phyloP scores from a whole-genome alignment of 495 filamentous ascomycete genomes.

The Trichoderma erinaceum region DNA sequence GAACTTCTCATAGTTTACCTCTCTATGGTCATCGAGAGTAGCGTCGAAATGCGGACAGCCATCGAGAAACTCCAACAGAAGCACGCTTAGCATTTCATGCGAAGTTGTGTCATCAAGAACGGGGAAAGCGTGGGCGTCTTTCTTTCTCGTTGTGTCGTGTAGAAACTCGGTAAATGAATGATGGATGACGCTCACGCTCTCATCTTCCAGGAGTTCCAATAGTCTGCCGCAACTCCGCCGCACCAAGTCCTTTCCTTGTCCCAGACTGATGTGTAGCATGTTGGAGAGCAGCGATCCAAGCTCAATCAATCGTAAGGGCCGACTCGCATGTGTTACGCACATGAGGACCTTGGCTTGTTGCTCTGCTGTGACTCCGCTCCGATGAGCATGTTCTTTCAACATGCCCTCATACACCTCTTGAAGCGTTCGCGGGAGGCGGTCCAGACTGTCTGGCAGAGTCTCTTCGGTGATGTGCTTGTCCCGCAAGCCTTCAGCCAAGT shows the following conservation, averaged over 20 bases:
- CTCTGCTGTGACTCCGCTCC: slow-evolving; percentile 29
- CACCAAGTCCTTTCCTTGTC: slow-evolving; percentile 22
- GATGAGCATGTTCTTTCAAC: slow-evolving; percentile 33
- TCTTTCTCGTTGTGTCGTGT: slow-evolving; percentile 19
- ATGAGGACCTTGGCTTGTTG: slow-evolving; percentile 38
- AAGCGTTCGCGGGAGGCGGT: background rate
- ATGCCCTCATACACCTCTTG: slow-evolving; percentile 38
- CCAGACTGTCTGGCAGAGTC: slow-evolving; percentile 31
- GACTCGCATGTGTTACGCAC: slow-evolving; percentile 39
- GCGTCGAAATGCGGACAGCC: background rate
- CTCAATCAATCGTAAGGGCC: slow-evolving; percentile 46
- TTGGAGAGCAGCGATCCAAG: slow-evolving; percentile 31
- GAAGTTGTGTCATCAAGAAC: slow-evolving; percentile 22
- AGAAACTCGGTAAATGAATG: slow-evolving; percentile 51
- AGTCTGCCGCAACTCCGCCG: slow-evolving; percentile 39
- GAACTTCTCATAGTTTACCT: background rate
- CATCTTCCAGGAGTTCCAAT: slow-evolving; percentile 32
- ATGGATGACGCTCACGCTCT: slow-evolving; percentile 43
- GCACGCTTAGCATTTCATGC: slow-evolving; percentile 21
- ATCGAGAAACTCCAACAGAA: slow-evolving; percentile 19
- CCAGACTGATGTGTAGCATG: slow-evolving; percentile 17
- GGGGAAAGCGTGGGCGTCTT: slow-evolving; percentile 21
- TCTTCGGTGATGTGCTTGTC: slow-evolving; percentile 21
- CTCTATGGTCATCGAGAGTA: background rate
- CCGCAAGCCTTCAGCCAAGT: slow-evolving; percentile 21